These are phyloP conservation scores for Aspergillus alliaceus DNA, from an alignment of 2,329 filamentous ascomycete species.

Conservation along the genomic window DNA sequence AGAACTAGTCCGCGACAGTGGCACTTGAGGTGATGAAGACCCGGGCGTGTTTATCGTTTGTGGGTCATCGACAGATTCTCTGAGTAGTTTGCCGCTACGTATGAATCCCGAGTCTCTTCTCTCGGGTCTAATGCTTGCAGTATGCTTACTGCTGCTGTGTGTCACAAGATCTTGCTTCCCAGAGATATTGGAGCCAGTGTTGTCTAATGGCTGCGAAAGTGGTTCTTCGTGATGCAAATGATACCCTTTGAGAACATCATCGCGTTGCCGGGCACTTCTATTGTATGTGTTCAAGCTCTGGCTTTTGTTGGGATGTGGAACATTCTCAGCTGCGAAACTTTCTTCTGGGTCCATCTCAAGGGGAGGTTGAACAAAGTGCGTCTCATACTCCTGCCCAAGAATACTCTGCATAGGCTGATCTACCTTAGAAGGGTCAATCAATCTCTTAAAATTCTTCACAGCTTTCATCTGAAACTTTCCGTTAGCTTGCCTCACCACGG, in stretches of 20 bases:
- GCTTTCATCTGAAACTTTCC: constrained; percentile 70
- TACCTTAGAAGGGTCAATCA: constrained; percentile 60
- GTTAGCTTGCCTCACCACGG: constrained; percentile 2
- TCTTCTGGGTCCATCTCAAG: constrained; percentile 49
- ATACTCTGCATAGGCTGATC: constrained; percentile 57
- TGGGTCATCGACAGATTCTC: constrained; percentile 16
- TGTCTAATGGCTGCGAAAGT: constrained; percentile 4
- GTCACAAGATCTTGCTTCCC: background rate
- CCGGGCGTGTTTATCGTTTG: constrained; percentile 23
- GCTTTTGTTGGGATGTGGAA: constrained; percentile 16
- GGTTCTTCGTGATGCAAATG: constrained; percentile 36
- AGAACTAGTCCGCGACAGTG: constrained; percentile 30
- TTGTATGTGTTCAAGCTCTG: constrained; percentile 50
- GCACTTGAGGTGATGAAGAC: constrained; percentile 28
- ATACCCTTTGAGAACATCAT: constrained; percentile 55
- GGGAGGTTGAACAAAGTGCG: constrained; percentile 60
- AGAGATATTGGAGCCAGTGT: constrained; percentile 12
- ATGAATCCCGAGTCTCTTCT: constrained; percentile 28
- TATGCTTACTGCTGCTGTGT: constrained; percentile 12
- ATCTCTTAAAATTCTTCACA: constrained; percentile 80
- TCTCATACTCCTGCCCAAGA: constrained; percentile 54
- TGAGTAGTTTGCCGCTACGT: constrained; percentile 19
- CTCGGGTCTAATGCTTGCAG: constrained; percentile 19
- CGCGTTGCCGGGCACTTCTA: constrained; percentile 49
- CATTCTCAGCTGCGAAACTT: constrained; percentile 24